Percentiles rank a stretch among this genome's conserved stretches.
phyloP scores from a whole-genome alignment of 2,329 filamentous ascomycete genomes.

The Acephala macrosclerotiorum region DNA sequence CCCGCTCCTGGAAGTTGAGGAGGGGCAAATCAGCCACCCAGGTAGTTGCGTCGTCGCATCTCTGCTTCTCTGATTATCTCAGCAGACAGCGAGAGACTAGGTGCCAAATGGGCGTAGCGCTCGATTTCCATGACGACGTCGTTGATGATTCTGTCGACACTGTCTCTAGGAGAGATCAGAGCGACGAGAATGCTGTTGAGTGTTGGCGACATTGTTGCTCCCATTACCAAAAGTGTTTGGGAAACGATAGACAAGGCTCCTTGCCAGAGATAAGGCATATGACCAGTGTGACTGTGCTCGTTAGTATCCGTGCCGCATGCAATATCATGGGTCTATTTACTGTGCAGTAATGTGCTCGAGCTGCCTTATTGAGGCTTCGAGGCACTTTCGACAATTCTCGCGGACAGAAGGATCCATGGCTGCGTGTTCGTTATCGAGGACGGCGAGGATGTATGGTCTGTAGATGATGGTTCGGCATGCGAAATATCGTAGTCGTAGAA shows the following conservation, averaged over 20 bases:
- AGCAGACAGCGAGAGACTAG: conserved; percentile 76
- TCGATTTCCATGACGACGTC: conserved; percentile 80
- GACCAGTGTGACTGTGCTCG: conserved; percentile 71
- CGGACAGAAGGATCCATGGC: conserved; percentile 75
- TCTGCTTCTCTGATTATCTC: conserved; percentile 85
- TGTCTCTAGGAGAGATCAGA: conserved; percentile 62
- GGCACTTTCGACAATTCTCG: conserved; percentile 81
- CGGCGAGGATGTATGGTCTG: conserved; percentile 81
- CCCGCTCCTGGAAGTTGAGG: not conserved
- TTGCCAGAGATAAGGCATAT: conserved; percentile 88
- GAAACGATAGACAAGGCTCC: conserved; percentile 84
- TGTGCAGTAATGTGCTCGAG: conserved; percentile 81
- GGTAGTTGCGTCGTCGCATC: conserved; percentile 70
- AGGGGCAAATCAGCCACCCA: conserved; percentile 45
- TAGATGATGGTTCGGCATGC: conserved; percentile 89
- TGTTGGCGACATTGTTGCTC: conserved; percentile 80
- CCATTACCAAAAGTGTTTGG: conserved; percentile 84
- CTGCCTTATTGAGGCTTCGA: conserved; percentile 82
- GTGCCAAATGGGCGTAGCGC: conserved; percentile 76
- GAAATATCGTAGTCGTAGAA: conserved; percentile 81
- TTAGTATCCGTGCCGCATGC: conserved; percentile 13
- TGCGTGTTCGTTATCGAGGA: conserved; percentile 78
- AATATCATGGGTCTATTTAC: conserved; percentile 54
- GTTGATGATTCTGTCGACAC: conserved; percentile 79
- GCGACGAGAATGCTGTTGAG: conserved; percentile 69